These are phyloP conservation scores for Drosera capensis DNA, from an alignment of 148 eudicot species.

Conservation along the genomic window DNA sequence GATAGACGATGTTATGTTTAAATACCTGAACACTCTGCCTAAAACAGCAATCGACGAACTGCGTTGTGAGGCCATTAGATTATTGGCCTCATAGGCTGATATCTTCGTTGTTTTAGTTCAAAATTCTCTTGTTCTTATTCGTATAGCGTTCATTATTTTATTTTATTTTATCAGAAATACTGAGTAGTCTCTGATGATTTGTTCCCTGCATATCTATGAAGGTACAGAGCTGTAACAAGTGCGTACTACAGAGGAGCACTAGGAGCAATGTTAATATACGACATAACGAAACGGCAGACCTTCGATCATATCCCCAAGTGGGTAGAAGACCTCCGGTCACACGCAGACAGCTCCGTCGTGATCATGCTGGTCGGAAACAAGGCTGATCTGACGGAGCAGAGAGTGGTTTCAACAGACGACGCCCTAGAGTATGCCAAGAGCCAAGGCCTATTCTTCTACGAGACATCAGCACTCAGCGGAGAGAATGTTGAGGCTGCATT, in stretches of 20 bases:
- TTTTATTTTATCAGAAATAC: too few species aligned
- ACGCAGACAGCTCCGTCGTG: slow-evolving; percentile 59
- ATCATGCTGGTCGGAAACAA: slow-evolving; percentile 75
- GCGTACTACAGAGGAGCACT: slow-evolving; percentile 87
- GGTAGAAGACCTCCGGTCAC: slow-evolving; percentile 76
- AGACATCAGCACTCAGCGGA: slow-evolving; percentile 66
- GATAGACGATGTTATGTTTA: too few species aligned
- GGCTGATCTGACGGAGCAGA: slow-evolving; percentile 45
- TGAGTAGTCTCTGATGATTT: too few species aligned
- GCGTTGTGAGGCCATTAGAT: too few species aligned
- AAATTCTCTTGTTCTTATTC: too few species aligned
- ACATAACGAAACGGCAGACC: slow-evolving; percentile 52
- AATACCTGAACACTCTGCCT: too few species aligned
- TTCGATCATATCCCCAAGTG: slow-evolving; percentile 75
- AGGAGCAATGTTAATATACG: slow-evolving; percentile 73
- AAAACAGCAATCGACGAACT: too few species aligned
- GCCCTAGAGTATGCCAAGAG: slow-evolving; percentile 60
- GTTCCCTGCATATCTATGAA: too few species aligned
- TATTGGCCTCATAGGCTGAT: too few species aligned
- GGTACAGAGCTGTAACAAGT: slow-evolving; percentile 87
- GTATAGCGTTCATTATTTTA: too few species aligned
- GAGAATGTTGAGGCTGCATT: slow-evolving; percentile 74
- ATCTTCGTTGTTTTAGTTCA: too few species aligned
- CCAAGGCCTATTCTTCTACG: slow-evolving; percentile 60
- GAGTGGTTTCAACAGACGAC: slow-evolving; percentile 52